These are phyloP conservation scores for Scleroderma bovista DNA, from an alignment of 768 basidiomycete genomes.

Conservation along the genomic window DNA sequence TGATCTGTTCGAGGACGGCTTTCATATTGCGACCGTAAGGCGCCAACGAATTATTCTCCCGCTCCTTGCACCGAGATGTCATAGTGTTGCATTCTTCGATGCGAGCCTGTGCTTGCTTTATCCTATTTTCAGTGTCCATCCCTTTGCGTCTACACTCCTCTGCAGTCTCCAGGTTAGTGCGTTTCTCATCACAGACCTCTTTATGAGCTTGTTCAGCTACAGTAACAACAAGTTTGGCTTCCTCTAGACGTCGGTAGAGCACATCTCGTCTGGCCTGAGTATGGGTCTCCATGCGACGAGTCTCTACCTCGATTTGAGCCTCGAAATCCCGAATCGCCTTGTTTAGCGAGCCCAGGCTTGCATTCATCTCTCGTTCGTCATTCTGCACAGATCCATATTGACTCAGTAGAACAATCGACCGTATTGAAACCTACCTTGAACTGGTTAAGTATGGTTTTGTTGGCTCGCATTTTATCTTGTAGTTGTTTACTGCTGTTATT, in stretches of 20 bases:
- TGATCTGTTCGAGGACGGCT: conserved; percentile 48
- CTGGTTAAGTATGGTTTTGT: conserved; percentile 38
- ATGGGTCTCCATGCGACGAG: conserved; percentile 45
- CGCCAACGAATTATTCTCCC: conserved; percentile 52
- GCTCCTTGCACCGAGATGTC: conserved; percentile 44
- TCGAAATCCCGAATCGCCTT: conserved; percentile 33
- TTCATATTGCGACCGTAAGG: conserved; percentile 63
- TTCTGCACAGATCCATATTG: conserved; percentile 29
- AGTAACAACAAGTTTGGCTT: conserved; percentile 35
- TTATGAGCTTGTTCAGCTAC: conserved; percentile 33
- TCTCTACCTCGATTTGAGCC: conserved; percentile 48
- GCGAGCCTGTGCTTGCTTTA: conserved; percentile 29
- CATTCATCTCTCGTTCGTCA: conserved; percentile 47
- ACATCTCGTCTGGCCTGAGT: conserved; percentile 62
- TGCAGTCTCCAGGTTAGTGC: conserved; percentile 23
- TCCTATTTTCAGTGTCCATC: conserved; percentile 28
- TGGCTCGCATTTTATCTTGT: conserved; percentile 38
- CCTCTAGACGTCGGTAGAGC: conserved; percentile 44
- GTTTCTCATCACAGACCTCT: conserved; percentile 30
- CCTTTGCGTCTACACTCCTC: conserved; percentile 33
- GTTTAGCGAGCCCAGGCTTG: conserved; percentile 31
- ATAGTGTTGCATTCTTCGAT: conserved; percentile 45
- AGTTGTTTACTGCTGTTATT: conserved; percentile 31
- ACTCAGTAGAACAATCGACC: neutral
- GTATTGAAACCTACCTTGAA: conserved; percentile 37